Percentiles rank a stretch among this genome's conserved stretches.
phyloP scores from a whole-genome alignment of 176 grass and related monocot genomes.

The Neostapfia colusana region DNA sequence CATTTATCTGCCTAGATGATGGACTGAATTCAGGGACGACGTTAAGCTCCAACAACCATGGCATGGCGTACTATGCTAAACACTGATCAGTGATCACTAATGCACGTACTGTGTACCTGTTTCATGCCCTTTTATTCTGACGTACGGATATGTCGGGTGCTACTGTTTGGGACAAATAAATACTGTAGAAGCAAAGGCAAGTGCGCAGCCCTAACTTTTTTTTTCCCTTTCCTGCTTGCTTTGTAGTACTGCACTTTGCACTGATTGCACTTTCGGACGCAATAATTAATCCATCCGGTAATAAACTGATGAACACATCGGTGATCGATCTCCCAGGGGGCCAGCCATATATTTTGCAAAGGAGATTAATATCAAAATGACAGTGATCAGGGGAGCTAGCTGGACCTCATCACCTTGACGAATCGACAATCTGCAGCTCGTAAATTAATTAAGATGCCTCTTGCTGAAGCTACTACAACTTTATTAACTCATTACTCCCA shows the following conservation, averaged over 20 bases:
- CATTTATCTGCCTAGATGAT: slow-evolving; percentile 5
- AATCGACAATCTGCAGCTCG: too few relatives aligned
- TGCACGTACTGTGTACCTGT: slow-evolving; percentile 24
- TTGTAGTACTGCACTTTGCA: neutral
- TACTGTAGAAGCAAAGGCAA: neutral
- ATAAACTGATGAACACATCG: too few relatives aligned
- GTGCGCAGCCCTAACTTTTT: slow-evolving; percentile 2
- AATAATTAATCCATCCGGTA: too few relatives aligned
- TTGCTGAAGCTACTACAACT: neutral
- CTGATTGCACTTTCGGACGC: slow-evolving; percentile 15
- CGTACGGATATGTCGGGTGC: slow-evolving; percentile 11
- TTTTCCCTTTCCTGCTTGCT: neutral
- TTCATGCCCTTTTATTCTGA: slow-evolving; percentile 15
- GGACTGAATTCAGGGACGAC: neutral
- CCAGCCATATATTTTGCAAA: too few relatives aligned
- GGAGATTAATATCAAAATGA: slow-evolving; percentile 1
- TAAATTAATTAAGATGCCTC: slow-evolving; percentile 1
- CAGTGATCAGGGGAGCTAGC: slow-evolving; percentile 23
- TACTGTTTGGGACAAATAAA: slow-evolving; percentile 4
- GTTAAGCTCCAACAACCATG: slow-evolving; percentile 35
- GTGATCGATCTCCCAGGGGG: too few relatives aligned
- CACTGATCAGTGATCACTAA: slow-evolving; percentile 41
- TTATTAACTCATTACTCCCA: neutral
- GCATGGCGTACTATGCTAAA: slow-evolving; percentile 2
- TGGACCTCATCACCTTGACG: neutral